Conservation (phyloP, 257 asterid genomes). For the Nicotiana benthamiana region DNA sequence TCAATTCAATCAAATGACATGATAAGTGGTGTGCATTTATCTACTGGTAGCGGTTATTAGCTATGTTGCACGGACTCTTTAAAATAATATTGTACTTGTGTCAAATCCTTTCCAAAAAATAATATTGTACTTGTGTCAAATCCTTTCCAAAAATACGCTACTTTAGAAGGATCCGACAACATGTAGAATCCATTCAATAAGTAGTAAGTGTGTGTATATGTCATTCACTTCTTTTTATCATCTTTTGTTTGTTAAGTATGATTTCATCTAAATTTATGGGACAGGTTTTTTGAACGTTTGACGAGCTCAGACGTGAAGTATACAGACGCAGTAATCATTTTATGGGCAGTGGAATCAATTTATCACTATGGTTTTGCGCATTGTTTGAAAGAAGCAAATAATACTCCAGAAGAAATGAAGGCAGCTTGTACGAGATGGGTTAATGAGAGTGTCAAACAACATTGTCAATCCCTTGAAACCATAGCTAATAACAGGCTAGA, state of each 20-base stretch:
- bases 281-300: not conserved
- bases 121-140: too few species aligned
- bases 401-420: not conserved
- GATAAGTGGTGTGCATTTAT: too few species aligned
- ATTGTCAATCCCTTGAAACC: not conserved
- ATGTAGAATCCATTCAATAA: too few species aligned
- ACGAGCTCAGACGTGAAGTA: not conserved
- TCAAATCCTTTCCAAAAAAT: too few species aligned
- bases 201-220: too few species aligned
- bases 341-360: conserved; percentile 4
- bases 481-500: not conserved
- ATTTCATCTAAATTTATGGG: not conserved
- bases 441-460: not conserved
- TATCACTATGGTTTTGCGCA: not conserved
- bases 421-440: not conserved
- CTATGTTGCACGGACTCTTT: too few species aligned
- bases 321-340: not conserved
- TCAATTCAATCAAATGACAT: too few species aligned
- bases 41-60: too few species aligned
- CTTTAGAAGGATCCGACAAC: too few species aligned
- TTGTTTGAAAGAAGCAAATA: not conserved
- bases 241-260: not conserved
- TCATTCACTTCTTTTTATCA: too few species aligned
- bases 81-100: too few species aligned
- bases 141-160: too few species aligned